These are phyloP conservation scores for Rhodotorula sp. DNA, from an alignment of 1,284 basidiomycete species.

Conservation along the genomic window DNA sequence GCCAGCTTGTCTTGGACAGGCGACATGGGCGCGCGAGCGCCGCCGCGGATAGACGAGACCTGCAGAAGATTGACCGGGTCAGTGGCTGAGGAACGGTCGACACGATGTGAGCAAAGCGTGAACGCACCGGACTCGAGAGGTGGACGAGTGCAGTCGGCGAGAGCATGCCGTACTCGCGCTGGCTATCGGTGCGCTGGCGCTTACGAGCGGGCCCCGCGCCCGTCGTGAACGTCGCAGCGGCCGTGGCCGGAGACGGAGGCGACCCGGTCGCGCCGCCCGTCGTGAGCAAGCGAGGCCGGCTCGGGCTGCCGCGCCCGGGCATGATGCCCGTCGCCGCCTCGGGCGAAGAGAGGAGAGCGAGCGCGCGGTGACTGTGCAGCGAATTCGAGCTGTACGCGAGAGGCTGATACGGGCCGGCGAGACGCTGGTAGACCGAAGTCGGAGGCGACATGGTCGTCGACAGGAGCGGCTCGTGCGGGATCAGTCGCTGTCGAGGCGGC, in stretches of 20 bases:
- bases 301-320: constrained; percentile 22
- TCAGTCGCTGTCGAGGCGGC: not conserved
- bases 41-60: constrained; percentile 37
- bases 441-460: constrained; percentile 40
- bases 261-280: not conserved
- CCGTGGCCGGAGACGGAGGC: not conserved
- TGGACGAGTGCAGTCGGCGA: constrained; percentile 32
- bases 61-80: not conserved
- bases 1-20: constrained; percentile 26
- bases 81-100: not conserved
- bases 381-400: constrained; percentile 31
- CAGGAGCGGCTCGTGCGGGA: constrained; percentile 23
- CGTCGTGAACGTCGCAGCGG: constrained; percentile 34
- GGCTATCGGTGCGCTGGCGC: constrained; percentile 28
- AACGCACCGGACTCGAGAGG: constrained; percentile 39
- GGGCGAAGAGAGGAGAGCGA: constrained; percentile 43
- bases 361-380: constrained; percentile 29
- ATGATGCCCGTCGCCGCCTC: constrained; percentile 40
- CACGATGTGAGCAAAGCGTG: not conserved
- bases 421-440: constrained; percentile 42
- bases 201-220: constrained; percentile 15
- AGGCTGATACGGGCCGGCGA: constrained; percentile 44
- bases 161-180: constrained; percentile 27
- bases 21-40: constrained; percentile 32
- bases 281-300: constrained; percentile 3